Base-by-base conservation (phyloP, 2,329 filamentous ascomycete species). In the Aureobasidium sp. region DNA sequence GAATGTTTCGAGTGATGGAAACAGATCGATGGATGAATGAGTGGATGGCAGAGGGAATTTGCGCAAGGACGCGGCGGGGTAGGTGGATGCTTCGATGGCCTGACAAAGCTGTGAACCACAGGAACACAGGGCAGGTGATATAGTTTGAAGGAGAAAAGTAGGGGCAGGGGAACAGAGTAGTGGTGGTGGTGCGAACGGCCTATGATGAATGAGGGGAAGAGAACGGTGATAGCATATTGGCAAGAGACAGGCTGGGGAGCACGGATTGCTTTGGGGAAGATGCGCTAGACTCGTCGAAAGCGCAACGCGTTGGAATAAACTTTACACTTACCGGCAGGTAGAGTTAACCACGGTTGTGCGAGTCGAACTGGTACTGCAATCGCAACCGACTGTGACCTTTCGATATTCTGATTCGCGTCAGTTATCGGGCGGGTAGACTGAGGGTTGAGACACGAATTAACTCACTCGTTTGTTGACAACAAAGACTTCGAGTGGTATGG, bases 121-220 rank as follows among this genome's bases (percentile, higher is more conserved):
- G 51, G 25, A 17, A 31, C 38, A 42, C 50, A 33, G 51, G 37
- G 33, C 27, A 55, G 38, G 25, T 55, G 51, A 23, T 43, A 31
- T 42, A 37, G 37, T 55, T 55, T 45, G 17, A 38, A 19, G 19
- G 37, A 33, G 29, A 17, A 29, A 23, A 38, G 37, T 46, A 31
- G 17, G 25, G 27, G 27, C 27, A 54, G 38, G 38, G 33, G 21
- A 21, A 25, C 25, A 54, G 31, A 29, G 19, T 29, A 29, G 19
- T 29, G 31, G 15, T 37, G 40, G 27, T 38, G 33, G 47, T 54
- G 23, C 29, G 38, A 40, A 27, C n/a, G 21, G 40, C n/a, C 27
- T 60, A 53, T 51, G 33, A 60, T 60, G 46, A 60, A 21, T 60
- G 58, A 60, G 58, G 58, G 58, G 58, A 54, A 54, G 38, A 38